Base-by-base conservation (phyloP, 306 rosid genomes). In the Corylus americana region DNA sequence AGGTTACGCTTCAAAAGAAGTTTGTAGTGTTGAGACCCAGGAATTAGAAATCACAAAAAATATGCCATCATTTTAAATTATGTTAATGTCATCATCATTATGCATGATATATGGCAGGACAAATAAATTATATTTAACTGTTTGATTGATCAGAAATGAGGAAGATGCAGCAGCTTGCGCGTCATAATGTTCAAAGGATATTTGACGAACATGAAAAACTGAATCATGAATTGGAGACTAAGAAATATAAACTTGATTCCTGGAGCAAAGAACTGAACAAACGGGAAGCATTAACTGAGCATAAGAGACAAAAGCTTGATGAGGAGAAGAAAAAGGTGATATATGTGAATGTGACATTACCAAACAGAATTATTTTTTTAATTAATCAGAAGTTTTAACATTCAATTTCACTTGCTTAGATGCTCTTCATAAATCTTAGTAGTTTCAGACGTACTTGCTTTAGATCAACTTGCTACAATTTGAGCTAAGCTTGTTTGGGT, bases 221-320 rank as follows among this genome's bases (percentile, higher is more conserved):
- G 85, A 92, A 88, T 55, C 45, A 76, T 71, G 99, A 93, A 39
- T 86, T 95, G 90, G 98, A 95, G 78, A 66, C 70, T 7, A 95
- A 95, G 79, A 93, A 83, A 80, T 82, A 81, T 84, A 90, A 87
- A 83, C 95, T 95, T 80, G 97, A 95, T 84, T 67, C 87, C 47
- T 87, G 99, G 98, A 93, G 91, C 80, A 93, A 90, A 80, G 91
- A 91, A 79, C 78, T 95, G 64, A 90, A 93, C 90, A 93, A 90
- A 77, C 92, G 97, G 1, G 98, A 95, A 88, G 94, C 87, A 50
- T 72, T 89, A 63, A 95, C 99, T 74, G 96, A 91, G 80, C 92
- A 87, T 59, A 97, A 95, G 86, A 91, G 92, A 79, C 94, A 85
- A 79, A 90, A 91, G 78, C 99, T 93, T 70, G 97, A 90, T 7